Evolutionary conservation across 805 yeast genomes (phyloP), one percentile per base, ranked within the genome.

Genomic region (Blastobotrys peoriensis): DNA sequence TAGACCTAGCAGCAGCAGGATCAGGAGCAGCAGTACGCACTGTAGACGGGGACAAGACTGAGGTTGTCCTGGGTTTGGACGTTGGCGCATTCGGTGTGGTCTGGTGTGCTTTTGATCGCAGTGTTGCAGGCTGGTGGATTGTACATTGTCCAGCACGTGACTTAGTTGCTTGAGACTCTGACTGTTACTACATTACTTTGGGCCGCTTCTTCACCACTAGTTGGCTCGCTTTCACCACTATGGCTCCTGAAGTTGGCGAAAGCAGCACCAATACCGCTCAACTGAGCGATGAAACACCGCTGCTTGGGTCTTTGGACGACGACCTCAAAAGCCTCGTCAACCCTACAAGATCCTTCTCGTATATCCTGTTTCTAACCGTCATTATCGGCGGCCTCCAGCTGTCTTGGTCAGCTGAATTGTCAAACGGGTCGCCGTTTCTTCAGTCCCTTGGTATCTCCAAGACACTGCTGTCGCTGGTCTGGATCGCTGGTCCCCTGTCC

Each of bases 401-500:
- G 42, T 76, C 83, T 0, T 79, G 85, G 84, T 75, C 79, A 3
- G 70, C 80, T 1, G 84, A 79, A 58, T 79, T 79, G 54, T 71
- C 80, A 3, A 79, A 78, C 50, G 82, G 82, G 2, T 78, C 80
- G 0, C 81, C 83, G 0, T 78, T 72, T 52, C 57, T 79, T 13
- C 60, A 78, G n/a, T 75, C 81, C 0, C 61, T 79, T n/a, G 85
- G 85, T 3, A 64, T 79, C 39, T 73, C 83, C 2, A 78, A 77
- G 52, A 70, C 75, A 18, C 53, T 69, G 0, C 59, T 79, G 52
- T 78, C 82, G 4, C 61, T 79, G 38, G 72, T 79, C 3, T 79
- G 85, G 86, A 69, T 79, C 18, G 83, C 83, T 1, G 83, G 85
- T 2, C 85, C 86, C 0, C 53, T 78, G 13, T 73, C 81, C 10